A percentile compares a stretch with the other conserved stretches of the same genome.
These are phyloP conservation scores for Verticillium isaacii DNA, from an alignment of 2,329 filamentous ascomycete genomes.

Conservation along the genomic window DNA sequence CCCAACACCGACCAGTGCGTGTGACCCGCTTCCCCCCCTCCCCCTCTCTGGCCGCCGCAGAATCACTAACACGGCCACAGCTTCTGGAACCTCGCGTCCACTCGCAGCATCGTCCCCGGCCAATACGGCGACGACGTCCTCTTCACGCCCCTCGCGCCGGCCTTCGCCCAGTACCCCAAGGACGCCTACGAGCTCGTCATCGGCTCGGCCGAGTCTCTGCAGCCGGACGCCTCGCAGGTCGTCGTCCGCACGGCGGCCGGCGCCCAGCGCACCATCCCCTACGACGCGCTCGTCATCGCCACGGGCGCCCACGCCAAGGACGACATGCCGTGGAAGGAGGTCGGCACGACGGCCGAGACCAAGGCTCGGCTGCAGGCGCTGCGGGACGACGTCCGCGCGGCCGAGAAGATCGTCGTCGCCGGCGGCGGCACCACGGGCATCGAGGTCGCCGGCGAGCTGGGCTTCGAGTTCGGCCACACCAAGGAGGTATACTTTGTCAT, in stretches of 20 bases:
- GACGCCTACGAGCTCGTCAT: conserved; percentile 44
- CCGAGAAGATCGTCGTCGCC: conserved; percentile 44
- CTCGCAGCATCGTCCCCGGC: conserved; percentile 48
- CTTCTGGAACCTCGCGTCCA: conserved; percentile 52
- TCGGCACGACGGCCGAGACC: conserved; percentile 36
- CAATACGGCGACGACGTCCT: conserved; percentile 41
- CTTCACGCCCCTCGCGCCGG: conserved; percentile 38
- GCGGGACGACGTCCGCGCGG: conserved; percentile 31
- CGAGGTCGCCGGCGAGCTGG: conserved; percentile 48
- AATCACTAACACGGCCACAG: conserved; percentile 26
- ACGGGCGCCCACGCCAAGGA: conserved; percentile 42
- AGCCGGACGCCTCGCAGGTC: conserved; percentile 28
- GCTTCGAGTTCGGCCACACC: conserved; percentile 36
- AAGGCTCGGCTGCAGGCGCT: conserved; percentile 30
- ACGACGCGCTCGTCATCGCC: conserved; percentile 49
- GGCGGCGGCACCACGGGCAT: conserved; percentile 47
- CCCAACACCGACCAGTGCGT: conserved; percentile 32
- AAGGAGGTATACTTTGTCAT: conserved; percentile 44
- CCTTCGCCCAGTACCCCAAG: conserved; percentile 39
- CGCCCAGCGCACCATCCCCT: conserved; percentile 27
- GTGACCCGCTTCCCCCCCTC: too few species aligned
- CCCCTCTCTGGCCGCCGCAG: too few species aligned
- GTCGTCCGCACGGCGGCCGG: conserved; percentile 26
- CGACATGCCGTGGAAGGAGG: conserved; percentile 44
- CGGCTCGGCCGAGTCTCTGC: conserved; percentile 34